These are phyloP conservation scores for Trametes polyzona DNA, from an alignment of 1,284 basidiomycete species.

Conservation along the genomic window DNA sequence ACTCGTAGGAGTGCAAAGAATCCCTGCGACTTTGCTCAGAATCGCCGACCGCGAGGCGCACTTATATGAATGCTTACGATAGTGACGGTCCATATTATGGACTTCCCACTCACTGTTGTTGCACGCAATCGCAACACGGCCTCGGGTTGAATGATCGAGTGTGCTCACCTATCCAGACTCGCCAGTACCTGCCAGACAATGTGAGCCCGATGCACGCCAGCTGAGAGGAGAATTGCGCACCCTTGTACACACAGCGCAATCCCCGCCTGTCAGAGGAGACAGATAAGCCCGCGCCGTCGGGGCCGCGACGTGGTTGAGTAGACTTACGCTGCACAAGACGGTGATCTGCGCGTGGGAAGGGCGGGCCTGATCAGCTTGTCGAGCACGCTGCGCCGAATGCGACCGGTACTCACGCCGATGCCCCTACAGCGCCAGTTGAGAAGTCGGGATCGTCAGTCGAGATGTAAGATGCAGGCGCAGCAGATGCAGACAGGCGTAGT, in stretches of 20 bases:
- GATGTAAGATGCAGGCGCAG: not conserved
- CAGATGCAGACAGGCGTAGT: not conserved
- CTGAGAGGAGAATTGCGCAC: not conserved
- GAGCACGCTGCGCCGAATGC: not conserved
- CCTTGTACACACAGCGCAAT: slow-evolving; percentile 25
- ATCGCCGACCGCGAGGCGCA: not conserved
- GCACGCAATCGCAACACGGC: not conserved
- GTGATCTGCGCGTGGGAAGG: slow-evolving; percentile 10
- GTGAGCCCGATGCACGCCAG: not conserved
- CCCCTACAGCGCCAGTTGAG: slow-evolving; percentile 8
- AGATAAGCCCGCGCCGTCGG: not conserved
- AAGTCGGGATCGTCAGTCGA: not conserved
- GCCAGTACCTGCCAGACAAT: slow-evolving; percentile 15
- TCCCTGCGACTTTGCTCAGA: slow-evolving; percentile 3
- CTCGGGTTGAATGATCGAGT: not conserved
- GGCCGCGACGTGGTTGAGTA: no score
- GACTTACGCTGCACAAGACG: slow-evolving; percentile 20
- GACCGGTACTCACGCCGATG: slow-evolving; percentile 16
- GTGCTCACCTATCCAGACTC: slow-evolving; percentile 24
- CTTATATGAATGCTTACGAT: slow-evolving; percentile 13
- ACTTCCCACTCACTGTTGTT: slow-evolving; percentile 20
- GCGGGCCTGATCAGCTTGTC: not conserved
- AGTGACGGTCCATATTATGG: slow-evolving; percentile 12
- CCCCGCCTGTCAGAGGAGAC: slow-evolving; percentile 5
- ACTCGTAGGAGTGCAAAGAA: slow-evolving; percentile 21